A percentile compares a stretch with the other conserved stretches of the same genome.
phyloP scores from a whole-genome alignment of 2,329 filamentous ascomycete genomes.

The Hypocrella siamensis region DNA sequence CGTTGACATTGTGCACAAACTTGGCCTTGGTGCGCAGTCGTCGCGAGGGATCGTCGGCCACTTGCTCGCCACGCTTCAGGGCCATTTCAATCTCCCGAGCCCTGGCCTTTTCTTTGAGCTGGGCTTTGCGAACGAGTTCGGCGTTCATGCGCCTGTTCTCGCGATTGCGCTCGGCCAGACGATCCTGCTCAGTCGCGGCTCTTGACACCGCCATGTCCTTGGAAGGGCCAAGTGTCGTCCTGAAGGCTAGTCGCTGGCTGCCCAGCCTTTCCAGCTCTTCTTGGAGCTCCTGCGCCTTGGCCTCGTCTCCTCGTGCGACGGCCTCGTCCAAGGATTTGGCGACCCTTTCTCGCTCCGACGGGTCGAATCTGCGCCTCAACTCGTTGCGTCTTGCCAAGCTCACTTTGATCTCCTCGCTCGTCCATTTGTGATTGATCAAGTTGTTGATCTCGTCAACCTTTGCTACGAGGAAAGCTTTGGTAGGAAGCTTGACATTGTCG shows the following conservation, averaged over 20 bases:
- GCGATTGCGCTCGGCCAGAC: constrained; percentile 67
- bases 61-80: constrained; percentile 45
- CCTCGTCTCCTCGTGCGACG: constrained; percentile 44
- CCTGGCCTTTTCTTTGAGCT: constrained; percentile 62
- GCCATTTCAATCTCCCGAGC: constrained; percentile 44
- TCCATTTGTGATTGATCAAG: constrained; percentile 68
- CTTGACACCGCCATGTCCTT: constrained; percentile 35
- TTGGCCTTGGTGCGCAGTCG: constrained; percentile 52
- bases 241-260: constrained; percentile 58
- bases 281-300: constrained; percentile 36
- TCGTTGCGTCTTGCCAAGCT: constrained; percentile 59
- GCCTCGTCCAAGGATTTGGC: constrained; percentile 52
- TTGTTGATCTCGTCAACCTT: constrained; percentile 73
- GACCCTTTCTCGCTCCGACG: constrained; percentile 52
- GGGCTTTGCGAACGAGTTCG: constrained; percentile 82
- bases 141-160: constrained; percentile 72
- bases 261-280: constrained; percentile 47
- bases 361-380: constrained; percentile 49
- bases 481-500: constrained; percentile 59
- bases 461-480: constrained; percentile 47
- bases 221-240: constrained; percentile 40
- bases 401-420: constrained; percentile 63
- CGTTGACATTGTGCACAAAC: constrained; percentile 49
- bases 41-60: constrained; percentile 41
- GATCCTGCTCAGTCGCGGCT: constrained; percentile 56